These are phyloP conservation scores for Fusarium sp. DNA, from an alignment of 2,329 filamentous ascomycete genomes.

Conservation along the genomic window DNA sequence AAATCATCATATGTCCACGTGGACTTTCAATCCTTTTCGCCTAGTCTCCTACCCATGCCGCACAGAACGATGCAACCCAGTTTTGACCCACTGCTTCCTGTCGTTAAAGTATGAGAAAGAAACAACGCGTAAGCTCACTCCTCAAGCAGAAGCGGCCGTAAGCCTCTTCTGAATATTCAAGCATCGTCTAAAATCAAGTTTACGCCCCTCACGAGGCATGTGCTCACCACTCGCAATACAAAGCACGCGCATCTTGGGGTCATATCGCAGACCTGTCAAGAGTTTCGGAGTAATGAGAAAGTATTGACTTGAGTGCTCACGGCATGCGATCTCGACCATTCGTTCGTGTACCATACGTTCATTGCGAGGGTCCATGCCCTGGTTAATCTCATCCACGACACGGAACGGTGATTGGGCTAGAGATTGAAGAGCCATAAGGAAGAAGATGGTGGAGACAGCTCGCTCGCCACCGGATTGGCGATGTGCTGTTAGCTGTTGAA, in stretches of 20 bases:
- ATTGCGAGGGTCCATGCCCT: conserved; percentile 98
- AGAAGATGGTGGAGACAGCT: conserved; percentile 97
- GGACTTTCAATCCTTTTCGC: conserved; percentile 16
- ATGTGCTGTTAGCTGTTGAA: conserved; percentile 88
- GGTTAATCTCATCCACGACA: conserved; percentile 99
- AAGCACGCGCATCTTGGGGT: conserved; percentile 89
- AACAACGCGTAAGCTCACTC: background rate
- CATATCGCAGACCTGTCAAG: conserved; percentile 84
- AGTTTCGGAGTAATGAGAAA: conserved; percentile 98
- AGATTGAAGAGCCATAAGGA: conserved; percentile 96
- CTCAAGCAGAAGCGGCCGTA: conserved; percentile 47
- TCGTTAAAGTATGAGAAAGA: background rate
- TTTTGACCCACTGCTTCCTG: background rate
- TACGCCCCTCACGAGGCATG: conserved; percentile 65
- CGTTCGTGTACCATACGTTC: conserved; percentile 98
- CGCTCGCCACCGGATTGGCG: conserved; percentile 97
- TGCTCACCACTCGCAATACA: conserved; percentile 92
- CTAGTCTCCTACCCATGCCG: background rate
- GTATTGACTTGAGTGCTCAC: conserved; percentile 83
- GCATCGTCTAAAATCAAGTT: conserved; percentile 61
- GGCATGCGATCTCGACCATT: conserved; percentile 97
- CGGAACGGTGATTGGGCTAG: conserved; percentile 95
- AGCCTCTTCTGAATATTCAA: conserved; percentile 56
- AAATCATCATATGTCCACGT: background rate
- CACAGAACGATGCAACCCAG: background rate